phyloP scores from a whole-genome alignment of 1,284 basidiomycete genomes.

The Takashimella koratensis region DNA sequence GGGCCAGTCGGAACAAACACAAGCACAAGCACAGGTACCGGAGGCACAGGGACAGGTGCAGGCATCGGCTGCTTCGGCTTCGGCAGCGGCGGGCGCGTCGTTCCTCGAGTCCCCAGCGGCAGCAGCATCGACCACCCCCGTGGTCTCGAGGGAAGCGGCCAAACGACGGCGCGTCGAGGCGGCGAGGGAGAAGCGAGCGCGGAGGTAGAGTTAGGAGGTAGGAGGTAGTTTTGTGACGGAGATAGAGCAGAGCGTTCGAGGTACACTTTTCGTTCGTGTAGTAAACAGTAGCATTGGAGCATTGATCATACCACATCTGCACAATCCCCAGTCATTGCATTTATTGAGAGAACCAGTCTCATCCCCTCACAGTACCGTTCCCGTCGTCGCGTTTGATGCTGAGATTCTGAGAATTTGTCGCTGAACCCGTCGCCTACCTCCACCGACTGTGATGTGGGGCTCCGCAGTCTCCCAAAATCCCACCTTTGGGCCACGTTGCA shows the following conservation, averaged over 20 bases:
- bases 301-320: neutral
- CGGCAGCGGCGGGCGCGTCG: neutral
- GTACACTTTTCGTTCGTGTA: neutral
- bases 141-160: neutral
- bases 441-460: no score
- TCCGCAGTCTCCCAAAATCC: no score
- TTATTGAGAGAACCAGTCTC: no score
- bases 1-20: no score
- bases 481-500: no score
- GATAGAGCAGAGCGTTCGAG: neutral
- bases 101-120: neutral
- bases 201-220: neutral
- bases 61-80: neutral
- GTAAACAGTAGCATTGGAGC: neutral
- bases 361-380: no score
- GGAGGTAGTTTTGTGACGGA: neutral
- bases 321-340: neutral
- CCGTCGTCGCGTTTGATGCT: no score
- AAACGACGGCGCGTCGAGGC: constrained; percentile 9
- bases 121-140: neutral
- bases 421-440: no score
- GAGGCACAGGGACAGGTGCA: neutral
- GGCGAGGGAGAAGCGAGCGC: constrained; percentile 10
- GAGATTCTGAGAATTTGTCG: no score
- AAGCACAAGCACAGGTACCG: neutral